A percentile compares a stretch with the other conserved stretches of the same genome.
Conservation (phyloP, 208 protist genomes). For the Leishmania gerbilli region DNA sequence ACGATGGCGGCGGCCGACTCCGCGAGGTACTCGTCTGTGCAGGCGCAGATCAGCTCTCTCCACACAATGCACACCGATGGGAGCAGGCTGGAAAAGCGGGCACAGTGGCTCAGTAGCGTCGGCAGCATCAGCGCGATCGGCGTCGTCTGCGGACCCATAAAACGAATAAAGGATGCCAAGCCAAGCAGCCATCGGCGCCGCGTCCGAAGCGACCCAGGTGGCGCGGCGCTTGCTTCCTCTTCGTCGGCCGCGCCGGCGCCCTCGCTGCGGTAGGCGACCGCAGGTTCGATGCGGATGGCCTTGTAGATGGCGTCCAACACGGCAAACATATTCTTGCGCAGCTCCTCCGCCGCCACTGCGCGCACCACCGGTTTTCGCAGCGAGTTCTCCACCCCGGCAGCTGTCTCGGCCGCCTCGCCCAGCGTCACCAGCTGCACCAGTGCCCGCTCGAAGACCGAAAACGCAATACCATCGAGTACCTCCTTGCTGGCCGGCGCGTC, state of each 20-base stretch:
- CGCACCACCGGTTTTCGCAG: slow-evolving; percentile 26
- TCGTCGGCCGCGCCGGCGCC: neutral
- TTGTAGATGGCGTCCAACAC: slow-evolving; percentile 43
- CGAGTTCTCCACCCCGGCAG: slow-evolving; percentile 20
- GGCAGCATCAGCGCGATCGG: slow-evolving; percentile 82
- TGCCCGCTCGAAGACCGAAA: slow-evolving; percentile 43
- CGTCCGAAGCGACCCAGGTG: slow-evolving; percentile 32
- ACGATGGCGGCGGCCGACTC: slow-evolving; percentile 75
- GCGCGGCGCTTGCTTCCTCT: neutral
- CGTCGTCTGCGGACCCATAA: slow-evolving; percentile 68
- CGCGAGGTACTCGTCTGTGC: slow-evolving; percentile 62
- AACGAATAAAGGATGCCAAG: slow-evolving; percentile 59
- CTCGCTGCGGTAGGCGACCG: slow-evolving; percentile 10
- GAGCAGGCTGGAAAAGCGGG: slow-evolving; percentile 34
- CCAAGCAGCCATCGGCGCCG: slow-evolving; percentile 72
- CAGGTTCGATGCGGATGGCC: slow-evolving; percentile 36
- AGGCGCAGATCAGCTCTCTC: slow-evolving; percentile 60
- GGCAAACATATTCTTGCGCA: slow-evolving; percentile 41
- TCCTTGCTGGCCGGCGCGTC: neutral
- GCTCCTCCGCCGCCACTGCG: slow-evolving; percentile 28
- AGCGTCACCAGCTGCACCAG: slow-evolving; percentile 47
- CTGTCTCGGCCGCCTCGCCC: slow-evolving; percentile 33
- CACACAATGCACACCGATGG: slow-evolving; percentile 59
- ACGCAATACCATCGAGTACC: slow-evolving; percentile 31
- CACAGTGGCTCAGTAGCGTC: slow-evolving; percentile 65